Base-by-base conservation (phyloP, 1,284 basidiomycete species). In the Tremellales sp. region DNA sequence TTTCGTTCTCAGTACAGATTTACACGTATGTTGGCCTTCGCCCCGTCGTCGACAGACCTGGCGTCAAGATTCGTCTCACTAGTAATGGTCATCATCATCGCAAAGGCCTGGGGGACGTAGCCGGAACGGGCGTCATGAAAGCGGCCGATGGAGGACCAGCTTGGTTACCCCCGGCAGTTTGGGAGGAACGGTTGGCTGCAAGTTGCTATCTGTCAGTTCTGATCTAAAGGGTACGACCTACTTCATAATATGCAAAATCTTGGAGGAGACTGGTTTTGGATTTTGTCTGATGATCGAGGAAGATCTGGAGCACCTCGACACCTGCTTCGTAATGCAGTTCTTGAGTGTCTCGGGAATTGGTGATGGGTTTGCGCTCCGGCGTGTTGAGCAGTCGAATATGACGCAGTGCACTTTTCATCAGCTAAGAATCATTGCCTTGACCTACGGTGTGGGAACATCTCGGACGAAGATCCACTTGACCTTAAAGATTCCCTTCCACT, bases 401-500 rank as follows among this genome's bases (percentile, higher is more conserved):
- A 25, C 63, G 59, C 6, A 56, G 50, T 32, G 57, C 75, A 19
- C 54, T 57, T 21, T 25, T 40, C 33, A 47, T 47, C 39, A 42
- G 34, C 18, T 21, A 9, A 26, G n/a, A 4, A 4, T 39, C 26
- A 26, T 36, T 36, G 34, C n/a, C 18, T 19, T 36, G 9, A 89
- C 89, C 85, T 45, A 93, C 61, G 85, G 79, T 57, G 93, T 91
- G 14, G 91, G 91, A 41, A 95, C 89, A 65, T 94, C 92, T 48
- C 90, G 84, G 45, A 97, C 90, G 66, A 90, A 95, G 59, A 94
- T 85, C 92, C 93, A 97, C 50, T 84, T 80, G 44, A 94, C 87
- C 73, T 89, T 90, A 77, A 94, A 93, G 43, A 93, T 88, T 19
- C 92, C 92, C 73, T 97, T 95, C 92, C 92, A 97, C 70, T 97